These are phyloP conservation scores for Petrea volubilis DNA, from an alignment of 257 asterid species.

Conservation along the genomic window DNA sequence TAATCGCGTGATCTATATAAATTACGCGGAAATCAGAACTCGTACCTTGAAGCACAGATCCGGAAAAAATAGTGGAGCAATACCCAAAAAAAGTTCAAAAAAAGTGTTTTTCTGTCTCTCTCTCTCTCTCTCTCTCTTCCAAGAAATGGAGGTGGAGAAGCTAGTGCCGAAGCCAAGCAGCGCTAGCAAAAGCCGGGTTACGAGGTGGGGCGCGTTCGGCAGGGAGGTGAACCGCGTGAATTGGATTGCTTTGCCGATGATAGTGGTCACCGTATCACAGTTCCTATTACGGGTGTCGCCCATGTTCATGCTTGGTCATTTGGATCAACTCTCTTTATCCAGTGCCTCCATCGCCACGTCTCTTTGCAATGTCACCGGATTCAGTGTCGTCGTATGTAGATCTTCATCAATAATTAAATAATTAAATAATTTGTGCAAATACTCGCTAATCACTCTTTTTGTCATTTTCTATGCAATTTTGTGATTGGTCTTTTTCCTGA, in stretches of 20 bases:
- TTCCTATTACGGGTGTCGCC: slow-evolving; percentile 44
- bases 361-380: slow-evolving; percentile 57
- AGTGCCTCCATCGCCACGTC: slow-evolving; percentile 66
- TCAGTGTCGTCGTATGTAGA: slow-evolving; percentile 41
- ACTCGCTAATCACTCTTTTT: too few relatives aligned
- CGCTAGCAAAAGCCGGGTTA: neutral
- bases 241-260: slow-evolving; percentile 54
- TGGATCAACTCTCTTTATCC: slow-evolving; percentile 52
- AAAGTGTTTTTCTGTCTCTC: too few relatives aligned
- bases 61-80: too few relatives aligned
- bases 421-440: neutral
- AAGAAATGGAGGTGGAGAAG: neutral
- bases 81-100: neutral
- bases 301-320: slow-evolving; percentile 59
- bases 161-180: neutral
- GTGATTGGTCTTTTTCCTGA: too few relatives aligned
- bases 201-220: slow-evolving; percentile 18
- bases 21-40: too few relatives aligned
- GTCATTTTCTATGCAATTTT: too few relatives aligned
- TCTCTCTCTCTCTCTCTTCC: neutral
- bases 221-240: slow-evolving; percentile 41
- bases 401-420: too few relatives aligned
- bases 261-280: slow-evolving; percentile 45
- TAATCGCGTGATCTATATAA: too few relatives aligned
- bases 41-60: too few relatives aligned